Percentiles rank a stretch among this genome's conserved stretches.
phyloP scores from a whole-genome alignment of 257 asterid genomes.

The Solanum arcanum region DNA sequence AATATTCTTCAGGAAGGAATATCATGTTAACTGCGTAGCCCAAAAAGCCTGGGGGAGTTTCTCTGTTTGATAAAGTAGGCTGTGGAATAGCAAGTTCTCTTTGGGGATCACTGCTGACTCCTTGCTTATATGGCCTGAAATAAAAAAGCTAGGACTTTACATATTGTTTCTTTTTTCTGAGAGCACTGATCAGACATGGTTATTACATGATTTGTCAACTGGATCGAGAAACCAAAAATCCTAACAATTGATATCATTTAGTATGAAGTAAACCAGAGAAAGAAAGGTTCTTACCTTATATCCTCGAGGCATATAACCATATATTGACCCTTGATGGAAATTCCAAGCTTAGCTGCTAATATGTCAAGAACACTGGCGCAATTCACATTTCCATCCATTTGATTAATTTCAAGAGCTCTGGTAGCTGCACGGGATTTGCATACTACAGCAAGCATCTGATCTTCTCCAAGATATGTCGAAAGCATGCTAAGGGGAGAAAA shows the following conservation, averaged over 20 bases:
- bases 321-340: conserved; percentile 16
- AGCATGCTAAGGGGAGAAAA: conserved; percentile 26
- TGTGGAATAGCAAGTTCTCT: conserved; percentile 16
- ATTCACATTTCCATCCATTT: conserved; percentile 1
- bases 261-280: not conserved
- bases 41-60: conserved; percentile 35
- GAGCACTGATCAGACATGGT: not conserved
- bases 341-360: conserved; percentile 19
- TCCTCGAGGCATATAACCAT: conserved; percentile 36
- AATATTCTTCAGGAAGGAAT: conserved; percentile 7
- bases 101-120: conserved; percentile 12
- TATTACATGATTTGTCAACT: not conserved
- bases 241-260: not conserved
- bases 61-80: conserved; percentile 35
- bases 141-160: not conserved
- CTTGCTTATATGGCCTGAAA: conserved; percentile 21
- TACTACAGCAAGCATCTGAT: conserved; percentile 56
- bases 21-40: conserved; percentile 52
- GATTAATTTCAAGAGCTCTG: conserved; percentile 13
- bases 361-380: conserved; percentile 4
- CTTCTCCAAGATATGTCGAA: conserved; percentile 49
- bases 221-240: not conserved
- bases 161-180: not conserved
- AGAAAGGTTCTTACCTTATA: conserved; percentile 25
- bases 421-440: conserved; percentile 38